These are phyloP conservation scores for Candida sithepensis DNA, from an alignment of 805 yeast species.

Conservation along the genomic window DNA sequence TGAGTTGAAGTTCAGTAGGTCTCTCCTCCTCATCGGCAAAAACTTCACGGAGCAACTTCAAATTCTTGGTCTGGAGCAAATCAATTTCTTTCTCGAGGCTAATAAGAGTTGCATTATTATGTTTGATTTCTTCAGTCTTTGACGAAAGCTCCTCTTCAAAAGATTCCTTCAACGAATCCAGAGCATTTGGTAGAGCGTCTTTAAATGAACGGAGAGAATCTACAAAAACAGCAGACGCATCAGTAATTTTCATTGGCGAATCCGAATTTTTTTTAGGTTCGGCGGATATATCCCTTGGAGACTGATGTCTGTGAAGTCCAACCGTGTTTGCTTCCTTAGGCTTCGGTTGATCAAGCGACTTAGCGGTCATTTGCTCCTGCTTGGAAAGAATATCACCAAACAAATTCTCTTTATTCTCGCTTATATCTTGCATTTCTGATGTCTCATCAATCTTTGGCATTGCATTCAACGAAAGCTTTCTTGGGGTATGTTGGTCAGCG, in stretches of 20 bases:
- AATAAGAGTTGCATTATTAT: constrained; percentile 41
- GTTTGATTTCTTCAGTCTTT: constrained; percentile 50
- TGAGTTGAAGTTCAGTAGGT: constrained; percentile 13
- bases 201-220: constrained; percentile 18
- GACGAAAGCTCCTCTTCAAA: constrained; percentile 29
- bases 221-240: constrained; percentile 1
- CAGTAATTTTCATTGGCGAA: constrained; percentile 3
- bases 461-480: neutral
- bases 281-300: neutral
- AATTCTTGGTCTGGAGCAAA: constrained; percentile 18
- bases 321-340: neutral
- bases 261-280: neutral
- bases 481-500: neutral
- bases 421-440: constrained; percentile 29
- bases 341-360: neutral
- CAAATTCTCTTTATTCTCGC: constrained; percentile 48
- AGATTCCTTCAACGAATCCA: constrained; percentile 20
- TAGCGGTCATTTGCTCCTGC: neutral
- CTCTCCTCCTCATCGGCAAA: constrained; percentile 9
- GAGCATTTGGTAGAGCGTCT: constrained; percentile 17
- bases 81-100: constrained; percentile 40
- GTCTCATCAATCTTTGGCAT: constrained; percentile 1
- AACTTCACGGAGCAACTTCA: constrained; percentile 17
- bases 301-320: constrained; percentile 5
- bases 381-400: constrained; percentile 31